Percentiles rank a stretch among this genome's conserved stretches.
These are phyloP conservation scores for Sicyos baderoa DNA, from an alignment of 306 rosid species.

Conservation along the genomic window DNA sequence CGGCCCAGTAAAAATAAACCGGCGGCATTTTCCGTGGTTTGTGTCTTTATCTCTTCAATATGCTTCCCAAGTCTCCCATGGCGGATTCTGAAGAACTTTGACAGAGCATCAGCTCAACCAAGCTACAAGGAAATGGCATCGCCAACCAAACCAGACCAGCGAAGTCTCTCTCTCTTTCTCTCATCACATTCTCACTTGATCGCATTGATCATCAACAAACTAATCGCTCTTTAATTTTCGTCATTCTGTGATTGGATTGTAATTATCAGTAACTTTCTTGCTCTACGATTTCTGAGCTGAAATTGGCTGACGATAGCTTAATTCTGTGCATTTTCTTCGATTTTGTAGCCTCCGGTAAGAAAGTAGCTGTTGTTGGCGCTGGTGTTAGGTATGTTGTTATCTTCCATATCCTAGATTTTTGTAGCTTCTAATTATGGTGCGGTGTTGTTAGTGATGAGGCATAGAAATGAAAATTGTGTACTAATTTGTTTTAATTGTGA, in stretches of 20 bases:
- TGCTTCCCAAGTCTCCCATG: not conserved
- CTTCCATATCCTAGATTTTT: not conserved
- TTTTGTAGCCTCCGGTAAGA: too few species aligned
- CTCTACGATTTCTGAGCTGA: not conserved
- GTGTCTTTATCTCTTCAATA: too few species aligned
- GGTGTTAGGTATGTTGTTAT: conserved; percentile 37
- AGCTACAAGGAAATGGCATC: conserved; percentile 33
- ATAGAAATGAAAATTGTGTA: not conserved
- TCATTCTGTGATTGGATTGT: conserved; percentile 13
- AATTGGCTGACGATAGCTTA: too few species aligned
- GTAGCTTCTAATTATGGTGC: not conserved
- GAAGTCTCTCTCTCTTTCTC: conserved; percentile 24
- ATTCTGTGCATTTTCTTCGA: too few species aligned
- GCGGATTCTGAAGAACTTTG: not conserved
- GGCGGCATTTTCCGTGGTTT: not conserved
- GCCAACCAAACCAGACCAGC: conserved; percentile 6
- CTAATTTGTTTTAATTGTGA: not conserved
- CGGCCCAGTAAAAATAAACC: conserved; percentile 3
- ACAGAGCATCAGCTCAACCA: not conserved
- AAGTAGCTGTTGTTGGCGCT: too few species aligned
- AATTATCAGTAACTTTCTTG: not conserved
- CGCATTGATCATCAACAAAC: not conserved
- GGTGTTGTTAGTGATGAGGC: not conserved
- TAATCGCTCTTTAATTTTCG: not conserved
- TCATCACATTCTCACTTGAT: conserved; percentile 6